Conservation (phyloP, 768 basidiomycete genomes). For the Russula dissimulans region DNA sequence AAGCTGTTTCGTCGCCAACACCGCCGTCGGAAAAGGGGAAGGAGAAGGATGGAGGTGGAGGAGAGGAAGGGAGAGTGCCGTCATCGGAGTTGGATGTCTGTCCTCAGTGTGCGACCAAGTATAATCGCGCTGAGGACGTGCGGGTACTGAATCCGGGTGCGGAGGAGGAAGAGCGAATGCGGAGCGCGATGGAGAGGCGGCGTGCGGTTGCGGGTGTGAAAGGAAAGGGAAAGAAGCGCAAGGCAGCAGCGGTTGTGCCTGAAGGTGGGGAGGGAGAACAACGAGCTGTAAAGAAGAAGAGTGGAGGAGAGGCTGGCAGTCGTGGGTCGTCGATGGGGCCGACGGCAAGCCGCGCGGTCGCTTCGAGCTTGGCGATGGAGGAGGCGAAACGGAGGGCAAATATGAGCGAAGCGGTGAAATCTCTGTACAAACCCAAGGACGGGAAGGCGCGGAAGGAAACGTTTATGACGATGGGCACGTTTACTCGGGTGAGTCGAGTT, state of each 20-base stretch:
- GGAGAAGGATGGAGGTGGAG: constrained; percentile 26
- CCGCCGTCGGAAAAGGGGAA: constrained; percentile 25
- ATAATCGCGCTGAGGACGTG: constrained; percentile 46
- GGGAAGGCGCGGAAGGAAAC: constrained; percentile 62
- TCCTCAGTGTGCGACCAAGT: constrained; percentile 71
- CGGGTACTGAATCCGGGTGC: constrained; percentile 57
- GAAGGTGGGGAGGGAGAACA: constrained; percentile 30
- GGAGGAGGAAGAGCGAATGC: constrained; percentile 58
- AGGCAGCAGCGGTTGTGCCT: constrained; percentile 28
- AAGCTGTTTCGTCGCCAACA: constrained; percentile 43
- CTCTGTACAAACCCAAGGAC: constrained; percentile 58
- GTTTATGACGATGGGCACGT: constrained; percentile 88
- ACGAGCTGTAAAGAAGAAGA: constrained; percentile 19
- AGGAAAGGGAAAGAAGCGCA: constrained; percentile 56
- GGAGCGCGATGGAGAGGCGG: constrained; percentile 44
- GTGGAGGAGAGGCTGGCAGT: not conserved
- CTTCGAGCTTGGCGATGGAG: constrained; percentile 63
- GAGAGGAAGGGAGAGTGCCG: not conserved
- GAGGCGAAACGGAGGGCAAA: constrained; percentile 73
- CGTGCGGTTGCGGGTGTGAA: constrained; percentile 48
- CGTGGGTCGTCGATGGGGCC: constrained; percentile 41
- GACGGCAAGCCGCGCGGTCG: constrained; percentile 49
- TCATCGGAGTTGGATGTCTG: constrained; percentile 45
- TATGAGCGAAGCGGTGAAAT: constrained; percentile 84
- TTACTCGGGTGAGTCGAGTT: constrained; percentile 63